Conservation (phyloP, 768 basidiomycete species). For the Trametes gibbosa region DNA sequence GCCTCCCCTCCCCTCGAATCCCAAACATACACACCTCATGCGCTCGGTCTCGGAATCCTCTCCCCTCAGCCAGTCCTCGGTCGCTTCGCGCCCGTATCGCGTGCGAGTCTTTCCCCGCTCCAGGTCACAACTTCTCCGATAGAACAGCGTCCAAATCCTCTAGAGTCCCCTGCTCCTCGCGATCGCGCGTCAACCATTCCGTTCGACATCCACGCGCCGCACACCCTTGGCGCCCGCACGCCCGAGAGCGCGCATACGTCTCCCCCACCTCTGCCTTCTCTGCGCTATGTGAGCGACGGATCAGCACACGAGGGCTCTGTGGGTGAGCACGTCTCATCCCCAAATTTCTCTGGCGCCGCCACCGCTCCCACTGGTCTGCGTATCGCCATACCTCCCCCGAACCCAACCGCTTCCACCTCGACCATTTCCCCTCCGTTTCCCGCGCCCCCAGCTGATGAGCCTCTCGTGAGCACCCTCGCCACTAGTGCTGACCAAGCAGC, state of each 20-base stretch:
- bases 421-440: conserved; percentile 21
- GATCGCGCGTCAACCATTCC: conserved; percentile 2
- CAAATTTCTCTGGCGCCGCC: conserved; percentile 10
- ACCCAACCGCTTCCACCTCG: conserved; percentile 17
- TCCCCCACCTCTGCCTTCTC: conserved; percentile 12
- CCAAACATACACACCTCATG: conserved; percentile 23
- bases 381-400: conserved; percentile 23
- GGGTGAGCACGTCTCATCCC: conserved; percentile 13
- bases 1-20: conserved; percentile 20
- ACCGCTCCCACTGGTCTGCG: conserved; percentile 13
- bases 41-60: conserved; percentile 26
- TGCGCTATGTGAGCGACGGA: conserved; percentile 13
- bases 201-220: conserved; percentile 5
- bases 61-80: conserved; percentile 26
- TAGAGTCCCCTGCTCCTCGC: conserved; percentile 14
- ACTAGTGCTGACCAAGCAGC: background rate
- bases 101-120: conserved; percentile 16
- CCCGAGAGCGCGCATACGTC: conserved; percentile 4
- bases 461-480: conserved; percentile 9
- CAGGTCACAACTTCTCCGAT: conserved; percentile 18
- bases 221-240: conserved; percentile 1
- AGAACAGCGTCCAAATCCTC: conserved; percentile 18
- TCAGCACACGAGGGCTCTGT: conserved; percentile 6
- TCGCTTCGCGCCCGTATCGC: conserved; percentile 20
- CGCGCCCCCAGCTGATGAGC: conserved; percentile 7